Evolutionary conservation across 192 early-diverging fungal genomes (phyloP), one percentile per base, ranked within the genome.

Genomic region (Phlyctochytrium planicorne): DNA sequence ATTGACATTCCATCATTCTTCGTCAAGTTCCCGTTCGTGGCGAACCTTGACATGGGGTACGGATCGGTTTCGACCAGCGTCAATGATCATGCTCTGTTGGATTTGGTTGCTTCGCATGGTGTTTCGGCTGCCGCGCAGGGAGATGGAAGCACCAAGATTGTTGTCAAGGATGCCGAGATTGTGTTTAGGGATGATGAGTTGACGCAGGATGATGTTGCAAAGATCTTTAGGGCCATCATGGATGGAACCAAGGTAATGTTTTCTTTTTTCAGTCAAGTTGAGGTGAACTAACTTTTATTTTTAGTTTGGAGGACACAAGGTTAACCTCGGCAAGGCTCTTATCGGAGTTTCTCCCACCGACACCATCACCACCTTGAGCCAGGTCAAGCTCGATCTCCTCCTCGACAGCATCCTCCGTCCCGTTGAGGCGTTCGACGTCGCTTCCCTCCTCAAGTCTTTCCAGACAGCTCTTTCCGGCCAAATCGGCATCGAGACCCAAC

Each of bases 321-420:
- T 57, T 57, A 25, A 25, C 55, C 10, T 57, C 55, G 25, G 12
- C 27, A 47, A 47, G 40, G 10, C 20, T 20, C 10, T 47, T 20
- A 57, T 57, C 25, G 55, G 55, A 24, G 55, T 27, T 25, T 57
- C 55, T 4, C 6, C 55, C 55, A 25, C 55, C 27, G 55, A 57
- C 55, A 57, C 55, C 20, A 14, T 57, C 55, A 6, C 10, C 6
- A 25, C 27, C 12, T 27, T 57, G 27, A 24, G 14, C 20, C 10
- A 57, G 55, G 55, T 57, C 12, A 6, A 12, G 20, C 55, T 57
- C 20, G 55, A 57, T 27, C 10, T 57, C 25, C 12, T 25, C 4
- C 14, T 29, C 10, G 55, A 57, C 55, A 27, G 6, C 25, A 27
- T 57, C 4, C 27, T 57, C 55, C 10, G 6, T 10, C 55, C 20